phyloP scores from a whole-genome alignment of 1,284 basidiomycete species.

The Stygiomarasmius scandens region DNA sequence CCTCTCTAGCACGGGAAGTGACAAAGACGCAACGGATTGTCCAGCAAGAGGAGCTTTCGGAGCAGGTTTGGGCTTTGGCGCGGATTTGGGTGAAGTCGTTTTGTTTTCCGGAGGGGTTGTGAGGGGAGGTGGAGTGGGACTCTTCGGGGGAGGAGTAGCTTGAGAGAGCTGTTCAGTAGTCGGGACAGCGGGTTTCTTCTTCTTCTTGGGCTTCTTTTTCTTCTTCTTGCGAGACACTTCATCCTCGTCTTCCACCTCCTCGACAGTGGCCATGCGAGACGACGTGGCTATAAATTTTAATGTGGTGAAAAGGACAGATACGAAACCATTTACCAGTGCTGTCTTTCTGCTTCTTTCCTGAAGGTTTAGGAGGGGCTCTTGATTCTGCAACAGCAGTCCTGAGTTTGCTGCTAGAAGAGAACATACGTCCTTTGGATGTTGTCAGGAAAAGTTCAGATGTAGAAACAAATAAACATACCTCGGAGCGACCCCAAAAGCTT shows the following conservation, averaged over 20 bases:
- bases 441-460: conserved; percentile 11
- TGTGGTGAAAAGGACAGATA: no score
- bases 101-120: conserved; percentile 16
- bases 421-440: conserved; percentile 61
- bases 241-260: conserved; percentile 69
- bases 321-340: no score
- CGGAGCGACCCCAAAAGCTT: conserved; percentile 70
- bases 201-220: conserved; percentile 72
- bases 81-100: conserved; percentile 6
- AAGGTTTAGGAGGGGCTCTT: conserved; percentile 19
- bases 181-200: conserved; percentile 51
- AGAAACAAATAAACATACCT: conserved; percentile 42
- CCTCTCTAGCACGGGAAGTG: conserved; percentile 40
- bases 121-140: conserved; percentile 16
- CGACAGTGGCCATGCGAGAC: conserved; percentile 52
- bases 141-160: conserved; percentile 14
- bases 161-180: conserved; percentile 22
- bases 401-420: conserved; percentile 63
- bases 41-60: conserved; percentile 32
- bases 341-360: background rate
- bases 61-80: conserved; percentile 21
- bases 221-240: conserved; percentile 55
- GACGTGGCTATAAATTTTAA: no score
- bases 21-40: conserved; percentile 43
- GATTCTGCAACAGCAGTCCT: conserved; percentile 26